These are phyloP conservation scores for Begonia masoniana DNA, from an alignment of 306 rosid genomes.

Conservation along the genomic window DNA sequence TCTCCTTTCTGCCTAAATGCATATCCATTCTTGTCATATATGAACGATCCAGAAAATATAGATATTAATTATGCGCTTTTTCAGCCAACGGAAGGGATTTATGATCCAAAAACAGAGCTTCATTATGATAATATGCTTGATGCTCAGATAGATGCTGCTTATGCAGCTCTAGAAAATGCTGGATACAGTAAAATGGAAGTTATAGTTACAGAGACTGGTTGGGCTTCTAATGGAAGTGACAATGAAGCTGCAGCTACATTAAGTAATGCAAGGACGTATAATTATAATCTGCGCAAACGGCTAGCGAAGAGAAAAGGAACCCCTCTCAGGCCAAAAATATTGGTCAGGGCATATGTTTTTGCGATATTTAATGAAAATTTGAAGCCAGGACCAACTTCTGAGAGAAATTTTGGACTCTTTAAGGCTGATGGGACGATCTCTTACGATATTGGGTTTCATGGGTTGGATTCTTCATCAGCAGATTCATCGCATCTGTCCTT, in stretches of 20 bases:
- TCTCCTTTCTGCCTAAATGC: conserved; percentile 96
- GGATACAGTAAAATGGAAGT: conserved; percentile 80
- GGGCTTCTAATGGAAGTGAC: conserved; percentile 76
- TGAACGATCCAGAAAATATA: conserved; percentile 48
- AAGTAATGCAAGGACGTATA: conserved; percentile 72
- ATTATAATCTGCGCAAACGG: conserved; percentile 81
- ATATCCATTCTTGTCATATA: conserved; percentile 68
- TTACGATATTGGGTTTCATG: conserved; percentile 79
- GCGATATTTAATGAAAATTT: conserved; percentile 76
- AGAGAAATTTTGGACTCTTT: conserved; percentile 78
- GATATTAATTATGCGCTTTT: conserved; percentile 93
- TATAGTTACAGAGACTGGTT: conserved; percentile 88
- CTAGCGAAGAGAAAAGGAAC: conserved; percentile 94
- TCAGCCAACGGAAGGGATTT: conserved; percentile 52
- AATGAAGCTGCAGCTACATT: conserved; percentile 62
- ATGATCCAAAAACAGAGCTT: conserved; percentile 47
- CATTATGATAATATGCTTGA: conserved; percentile 97
- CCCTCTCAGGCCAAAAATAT: conserved; percentile 69
- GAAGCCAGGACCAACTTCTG: conserved; percentile 64
- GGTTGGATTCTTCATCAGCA: conserved; percentile 60
- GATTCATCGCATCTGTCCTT: conserved; percentile 38
- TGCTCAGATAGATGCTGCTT: conserved; percentile 96
- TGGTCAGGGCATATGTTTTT: conserved; percentile 73
- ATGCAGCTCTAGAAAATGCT: conserved; percentile 77
- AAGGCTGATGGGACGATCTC: conserved; percentile 90